phyloP scores from a whole-genome alignment of 2,329 filamentous ascomycete genomes.

The Phoma herbarum region DNA sequence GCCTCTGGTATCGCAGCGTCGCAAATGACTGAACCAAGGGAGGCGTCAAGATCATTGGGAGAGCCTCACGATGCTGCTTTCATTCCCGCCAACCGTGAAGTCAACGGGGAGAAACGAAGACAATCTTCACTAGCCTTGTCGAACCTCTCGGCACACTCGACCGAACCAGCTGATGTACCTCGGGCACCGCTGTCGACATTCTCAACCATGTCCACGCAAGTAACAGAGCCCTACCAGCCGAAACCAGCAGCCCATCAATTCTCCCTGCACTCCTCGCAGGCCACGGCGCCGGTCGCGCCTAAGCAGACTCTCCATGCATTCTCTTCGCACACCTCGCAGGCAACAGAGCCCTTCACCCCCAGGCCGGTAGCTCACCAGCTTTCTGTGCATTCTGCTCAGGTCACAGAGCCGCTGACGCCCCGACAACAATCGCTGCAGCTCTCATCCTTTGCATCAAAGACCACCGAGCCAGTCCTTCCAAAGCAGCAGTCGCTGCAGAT shows the following conservation, averaged over 20 bases:
- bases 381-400: slow-evolving; percentile 28
- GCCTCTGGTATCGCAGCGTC: slow-evolving; percentile 40
- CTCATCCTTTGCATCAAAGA: slow-evolving; percentile 29
- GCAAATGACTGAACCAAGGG: slow-evolving; percentile 38
- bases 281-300: slow-evolving; percentile 34
- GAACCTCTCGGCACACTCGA: slow-evolving; percentile 37
- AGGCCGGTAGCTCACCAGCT: slow-evolving; percentile 15
- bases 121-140: slow-evolving; percentile 37
- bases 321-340: slow-evolving; percentile 25
- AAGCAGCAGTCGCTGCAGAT: slow-evolving; percentile 28
- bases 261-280: slow-evolving; percentile 24
- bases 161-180: slow-evolving; percentile 35
- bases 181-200: slow-evolving; percentile 29
- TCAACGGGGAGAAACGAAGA: slow-evolving; percentile 1
- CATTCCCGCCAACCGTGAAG: not conserved
- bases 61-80: not conserved
- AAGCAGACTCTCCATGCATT: slow-evolving; percentile 18
- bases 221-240: slow-evolving; percentile 36
- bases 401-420: slow-evolving; percentile 31
- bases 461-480: slow-evolving; percentile 30
- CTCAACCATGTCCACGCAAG: slow-evolving; percentile 35
- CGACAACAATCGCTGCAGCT: slow-evolving; percentile 28
- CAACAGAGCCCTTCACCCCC: slow-evolving; percentile 15
- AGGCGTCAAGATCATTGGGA: slow-evolving; percentile 5
- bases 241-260: slow-evolving; percentile 13